Conservation (phyloP, 2,329 filamentous ascomycete genomes). For the Trichoderma asperellum region DNA sequence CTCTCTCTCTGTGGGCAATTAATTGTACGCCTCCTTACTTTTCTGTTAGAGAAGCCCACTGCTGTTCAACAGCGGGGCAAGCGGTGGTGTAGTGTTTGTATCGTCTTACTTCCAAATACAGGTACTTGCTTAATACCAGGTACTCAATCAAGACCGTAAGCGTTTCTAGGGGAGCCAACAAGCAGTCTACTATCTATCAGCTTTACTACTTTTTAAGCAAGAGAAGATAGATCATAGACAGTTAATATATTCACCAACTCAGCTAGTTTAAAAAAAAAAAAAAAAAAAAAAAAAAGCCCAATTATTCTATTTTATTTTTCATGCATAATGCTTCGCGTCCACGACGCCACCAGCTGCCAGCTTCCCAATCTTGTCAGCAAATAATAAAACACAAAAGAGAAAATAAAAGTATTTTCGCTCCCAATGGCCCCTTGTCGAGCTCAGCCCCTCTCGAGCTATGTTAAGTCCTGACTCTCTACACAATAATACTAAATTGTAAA, state of each 20-base stretch:
- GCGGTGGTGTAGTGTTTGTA: not conserved
- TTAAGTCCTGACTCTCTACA: constrained; percentile 23
- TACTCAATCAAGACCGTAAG: too few relatives aligned
- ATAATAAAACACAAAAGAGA: constrained; percentile 6
- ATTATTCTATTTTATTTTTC: constrained; percentile 20
- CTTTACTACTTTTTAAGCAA: not conserved
- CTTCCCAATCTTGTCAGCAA: constrained; percentile 4
- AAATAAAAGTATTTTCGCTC: constrained; percentile 2
- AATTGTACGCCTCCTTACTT: not conserved
- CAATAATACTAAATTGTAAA: constrained; percentile 22
- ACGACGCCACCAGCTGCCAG: not conserved
- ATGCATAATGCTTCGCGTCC: constrained; percentile 7
- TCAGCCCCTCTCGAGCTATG: constrained; percentile 15
- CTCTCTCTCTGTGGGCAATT: not conserved
- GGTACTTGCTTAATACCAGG: too few relatives aligned
- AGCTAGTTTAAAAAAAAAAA: not conserved
- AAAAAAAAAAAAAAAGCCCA: not conserved
- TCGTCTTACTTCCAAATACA: not conserved
- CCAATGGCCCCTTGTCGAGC: constrained; percentile 15
- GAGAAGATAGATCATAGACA: not conserved
- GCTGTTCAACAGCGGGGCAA: not conserved
- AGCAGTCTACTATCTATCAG: not conserved
- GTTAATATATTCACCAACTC: not conserved
- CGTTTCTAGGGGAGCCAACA: not conserved
- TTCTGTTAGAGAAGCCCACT: not conserved